Evolutionary conservation across 2,329 filamentous ascomycete genomes (phyloP).

Genomic region (Epichloe amarillans): DNA sequence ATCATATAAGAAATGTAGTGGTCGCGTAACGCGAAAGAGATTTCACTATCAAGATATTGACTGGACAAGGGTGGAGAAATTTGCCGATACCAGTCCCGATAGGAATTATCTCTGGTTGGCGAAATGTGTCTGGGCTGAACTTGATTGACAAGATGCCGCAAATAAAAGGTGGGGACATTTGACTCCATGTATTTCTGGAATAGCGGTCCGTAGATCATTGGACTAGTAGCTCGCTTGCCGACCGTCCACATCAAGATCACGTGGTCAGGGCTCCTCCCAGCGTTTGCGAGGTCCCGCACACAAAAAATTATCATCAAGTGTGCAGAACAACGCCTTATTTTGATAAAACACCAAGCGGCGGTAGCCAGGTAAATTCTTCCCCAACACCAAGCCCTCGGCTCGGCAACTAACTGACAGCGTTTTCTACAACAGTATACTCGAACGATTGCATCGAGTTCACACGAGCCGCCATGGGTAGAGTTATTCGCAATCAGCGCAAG

Average conservation of each 20-base stretch:
- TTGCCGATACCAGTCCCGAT: not conserved
- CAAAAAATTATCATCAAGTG: slow-evolving; percentile 23
- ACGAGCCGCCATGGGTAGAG: slow-evolving; percentile 38
- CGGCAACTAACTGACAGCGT: slow-evolving; percentile 6
- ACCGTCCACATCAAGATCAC: slow-evolving; percentile 13
- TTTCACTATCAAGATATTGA: not conserved
- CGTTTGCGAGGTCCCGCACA: slow-evolving; percentile 18
- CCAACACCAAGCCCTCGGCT: slow-evolving; percentile 11
- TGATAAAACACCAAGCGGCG: slow-evolving; percentile 28
- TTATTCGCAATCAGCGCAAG: slow-evolving; percentile 55
- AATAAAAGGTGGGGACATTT: not conserved
- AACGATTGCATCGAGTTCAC: slow-evolving; percentile 21
- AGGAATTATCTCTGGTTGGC: not conserved
- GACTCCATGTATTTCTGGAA: not conserved
- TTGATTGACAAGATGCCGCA: not conserved
- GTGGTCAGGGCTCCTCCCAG: slow-evolving; percentile 23
- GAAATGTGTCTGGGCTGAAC: not conserved
- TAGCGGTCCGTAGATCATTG: not conserved
- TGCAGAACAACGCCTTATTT: slow-evolving; percentile 14
- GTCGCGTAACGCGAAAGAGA: not conserved
- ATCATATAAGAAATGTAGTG: not conserved
- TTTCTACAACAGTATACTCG: slow-evolving; percentile 16
- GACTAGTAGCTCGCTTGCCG: slow-evolving; percentile 5
- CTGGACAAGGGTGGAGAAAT: not conserved
- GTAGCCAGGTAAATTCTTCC: slow-evolving; percentile 23